Evolutionary conservation across 176 grass and related monocot genomes (phyloP).

Genomic region (Hordeum marinum): DNA sequence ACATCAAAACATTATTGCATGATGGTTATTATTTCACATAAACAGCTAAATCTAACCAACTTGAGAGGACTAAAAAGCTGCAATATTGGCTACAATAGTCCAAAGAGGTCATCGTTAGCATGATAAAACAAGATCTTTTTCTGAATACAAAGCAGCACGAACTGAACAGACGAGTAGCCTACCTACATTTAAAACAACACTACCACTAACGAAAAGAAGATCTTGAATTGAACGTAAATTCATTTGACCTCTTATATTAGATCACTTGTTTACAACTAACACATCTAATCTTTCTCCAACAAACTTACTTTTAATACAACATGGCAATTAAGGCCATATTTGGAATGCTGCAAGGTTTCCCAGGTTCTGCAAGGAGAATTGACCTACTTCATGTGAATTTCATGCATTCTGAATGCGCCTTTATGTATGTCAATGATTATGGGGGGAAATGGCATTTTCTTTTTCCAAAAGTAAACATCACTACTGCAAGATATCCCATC

Average conservation of each 20-base stretch:
- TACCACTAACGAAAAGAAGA: not conserved
- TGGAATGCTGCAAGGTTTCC: not conserved
- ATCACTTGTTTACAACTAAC: not conserved
- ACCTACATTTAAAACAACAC: not conserved
- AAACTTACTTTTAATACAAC: not conserved
- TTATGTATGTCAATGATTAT: not conserved
- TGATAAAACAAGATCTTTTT: not conserved
- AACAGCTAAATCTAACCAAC: not conserved
- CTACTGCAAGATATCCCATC: slow-evolving; percentile 6
- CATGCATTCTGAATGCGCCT: not conserved
- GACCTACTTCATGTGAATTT: not conserved
- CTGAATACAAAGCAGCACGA: not conserved
- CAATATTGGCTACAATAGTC: not conserved
- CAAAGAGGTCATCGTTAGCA: not conserved
- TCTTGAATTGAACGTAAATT: not conserved
- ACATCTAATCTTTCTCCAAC: not conserved
- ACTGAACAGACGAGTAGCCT: not conserved
- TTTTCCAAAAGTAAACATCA: not conserved
- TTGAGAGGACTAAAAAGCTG: not conserved
- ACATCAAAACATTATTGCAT: not conserved
- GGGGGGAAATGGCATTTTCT: not conserved
- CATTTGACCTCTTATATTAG: not conserved
- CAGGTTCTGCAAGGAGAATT: not conserved
- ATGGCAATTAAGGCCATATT: not conserved
- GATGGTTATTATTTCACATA: not conserved